Base-by-base conservation (phyloP, 306 rosid genomes). In the Quercus robur region DNA sequence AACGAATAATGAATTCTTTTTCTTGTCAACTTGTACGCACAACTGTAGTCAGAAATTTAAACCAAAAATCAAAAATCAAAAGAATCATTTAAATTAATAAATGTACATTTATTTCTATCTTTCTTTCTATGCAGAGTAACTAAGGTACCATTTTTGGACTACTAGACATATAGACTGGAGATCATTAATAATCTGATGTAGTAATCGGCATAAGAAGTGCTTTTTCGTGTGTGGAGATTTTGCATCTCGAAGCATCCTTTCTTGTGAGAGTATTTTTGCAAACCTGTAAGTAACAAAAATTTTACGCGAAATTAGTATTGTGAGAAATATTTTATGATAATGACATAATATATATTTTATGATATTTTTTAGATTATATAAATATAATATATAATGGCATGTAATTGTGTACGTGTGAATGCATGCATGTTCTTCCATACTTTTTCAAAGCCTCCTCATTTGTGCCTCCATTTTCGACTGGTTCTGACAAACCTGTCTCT, bases 251-350 rank as follows among this genome's bases (percentile, higher is more conserved):
- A 70, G 73, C 70, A 81, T 81, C 70, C 84, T 89, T 78, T 91
- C 97, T 54, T 75, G 67, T 0, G 91, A 87, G 20, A 91, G 88
- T 4, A 72, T 44, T 68, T 81, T 78, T 6, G 95, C 93, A 73
- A 87, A 89, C 85, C 91, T 90, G 71, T 61, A 75, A 11, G 71
- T 61, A 75, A 5, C 4, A 30, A 67, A 7, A 13, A 73, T 76
- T 18, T 56, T n/a, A 38, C n/a, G 12, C 8, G 26, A 26, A 15
- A 3, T 17, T 17, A 35, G 5, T 20, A 21, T 12, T 15, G 35
- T 61, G 14, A 70, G 21, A 10, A 21, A 38, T 33, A 8, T 9
- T 3, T 25, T 25, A 25, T 25, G 26, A 25, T 25, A 25, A 25
- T 25, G 26, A 2, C 26, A 25, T 25, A 1, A 25, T 25, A 25